Base-by-base conservation (phyloP, 2,329 filamentous ascomycete species). In the Huntiella abstrusa region DNA sequence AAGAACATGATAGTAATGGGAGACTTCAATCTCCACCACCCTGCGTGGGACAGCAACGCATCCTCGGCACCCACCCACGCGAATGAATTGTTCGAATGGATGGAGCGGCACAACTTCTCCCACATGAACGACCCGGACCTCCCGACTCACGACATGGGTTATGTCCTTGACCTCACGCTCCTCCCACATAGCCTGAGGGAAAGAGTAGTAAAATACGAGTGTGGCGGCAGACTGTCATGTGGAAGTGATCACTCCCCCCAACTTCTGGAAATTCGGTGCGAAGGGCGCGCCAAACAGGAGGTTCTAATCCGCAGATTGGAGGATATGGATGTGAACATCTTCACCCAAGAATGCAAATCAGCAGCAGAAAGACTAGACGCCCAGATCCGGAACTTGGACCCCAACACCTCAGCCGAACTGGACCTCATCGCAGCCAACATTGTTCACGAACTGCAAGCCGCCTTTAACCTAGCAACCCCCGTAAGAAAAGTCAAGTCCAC, bases 21-120 rank as follows among this genome's bases (percentile, higher is more conserved):
- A 4, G 41, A 43, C 19, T 33, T 43, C 41, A 43, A 43, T 2
- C 41, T 43, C 13, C 41, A 43, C 15, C 41, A 43, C 41, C 12
- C 10, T 12, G 6, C 5, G 6, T 44, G 42, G 42, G 37, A 40
- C 8, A 6, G 3, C 4, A 13, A n/a, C 10, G 37, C 15, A 19
- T n/a, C 37, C 37, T 5, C n/a, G 5, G 36, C 16, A 3, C 16
- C 16, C 16, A 16, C 2, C 16, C 16, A 43, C 16, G 42, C 42
- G 1, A 33, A 36, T 5, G 13, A 22, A 19, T 33, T 44, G 19
- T 1, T 36, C 8, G 42, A 44, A 5, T 44, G 42, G 42, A 19
- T n/a, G 3, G 42, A 44, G 19, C 4, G 2, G 2, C n/a, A 5
- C 1, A 44, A 33, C 11, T 8, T 44, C 5, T 17, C 35, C 28